A percentile compares a stretch with the other conserved stretches of the same genome.
Evolutionary conservation across 305 asterid species (phyloP).

Genomic region (Fraxinus sp.): DNA sequence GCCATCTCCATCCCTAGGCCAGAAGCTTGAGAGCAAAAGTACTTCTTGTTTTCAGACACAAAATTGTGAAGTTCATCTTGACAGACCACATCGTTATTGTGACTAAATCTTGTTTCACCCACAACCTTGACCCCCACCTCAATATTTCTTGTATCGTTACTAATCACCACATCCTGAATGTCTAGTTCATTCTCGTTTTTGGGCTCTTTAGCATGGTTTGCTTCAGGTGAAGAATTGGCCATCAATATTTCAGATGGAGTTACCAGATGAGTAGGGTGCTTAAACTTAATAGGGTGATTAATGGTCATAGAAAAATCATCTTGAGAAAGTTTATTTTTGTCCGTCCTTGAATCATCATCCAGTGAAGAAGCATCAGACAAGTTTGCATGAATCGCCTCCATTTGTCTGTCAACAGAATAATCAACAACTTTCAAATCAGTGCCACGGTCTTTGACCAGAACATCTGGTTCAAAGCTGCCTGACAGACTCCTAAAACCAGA

Average conservation of each 20-base stretch:
- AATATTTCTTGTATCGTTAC: constrained; percentile 47
- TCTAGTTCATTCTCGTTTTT: constrained; percentile 51
- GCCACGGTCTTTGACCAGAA: constrained; percentile 40
- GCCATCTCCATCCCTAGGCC: constrained; percentile 79
- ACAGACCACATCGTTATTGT: constrained; percentile 46
- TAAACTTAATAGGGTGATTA: constrained; percentile 60
- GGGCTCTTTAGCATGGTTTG: constrained; percentile 51
- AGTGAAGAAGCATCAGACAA: constrained; percentile 58
- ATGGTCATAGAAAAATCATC: constrained; percentile 55
- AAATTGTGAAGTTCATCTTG: constrained; percentile 51
- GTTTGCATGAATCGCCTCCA: constrained; percentile 46
- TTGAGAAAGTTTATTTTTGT: constrained; percentile 49
- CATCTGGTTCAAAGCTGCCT: constrained; percentile 55
- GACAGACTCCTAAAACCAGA: constrained; percentile 67
- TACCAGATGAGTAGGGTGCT: constrained; percentile 92
- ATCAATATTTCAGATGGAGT: constrained; percentile 89
- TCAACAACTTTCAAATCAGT: constrained; percentile 54
- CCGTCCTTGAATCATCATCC: constrained; percentile 53
- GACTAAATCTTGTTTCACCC: constrained; percentile 59
- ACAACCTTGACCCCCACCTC: constrained; percentile 74
- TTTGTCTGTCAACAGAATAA: constrained; percentile 67
- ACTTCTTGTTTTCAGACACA: constrained; percentile 56
- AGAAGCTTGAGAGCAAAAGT: constrained; percentile 82
- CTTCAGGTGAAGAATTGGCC: constrained; percentile 69
- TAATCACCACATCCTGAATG: constrained; percentile 59